Evolutionary conservation across 1,139 yeast genomes (phyloP).

Genomic region (Yamadazyma diospyri): DNA sequence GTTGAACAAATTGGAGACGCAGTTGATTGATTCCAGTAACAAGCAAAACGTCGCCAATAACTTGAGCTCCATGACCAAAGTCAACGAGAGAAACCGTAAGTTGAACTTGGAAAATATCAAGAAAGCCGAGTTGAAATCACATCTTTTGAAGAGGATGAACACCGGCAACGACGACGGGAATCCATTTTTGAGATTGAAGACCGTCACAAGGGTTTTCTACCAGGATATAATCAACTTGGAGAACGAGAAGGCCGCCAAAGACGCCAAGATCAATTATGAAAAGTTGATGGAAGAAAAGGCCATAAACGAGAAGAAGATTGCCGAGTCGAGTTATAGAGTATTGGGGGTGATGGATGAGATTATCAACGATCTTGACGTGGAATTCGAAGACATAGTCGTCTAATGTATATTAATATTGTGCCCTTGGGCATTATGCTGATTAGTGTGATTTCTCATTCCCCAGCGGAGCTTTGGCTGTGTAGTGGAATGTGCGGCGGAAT

Average conservation of each 20-base stretch:
- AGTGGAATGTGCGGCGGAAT: too few relatives aligned
- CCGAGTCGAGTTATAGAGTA: slow-evolving; percentile 40
- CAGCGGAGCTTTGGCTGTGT: too few relatives aligned
- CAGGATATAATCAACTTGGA: slow-evolving; percentile 44
- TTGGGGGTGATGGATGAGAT: slow-evolving; percentile 44
- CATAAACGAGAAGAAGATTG: slow-evolving; percentile 38
- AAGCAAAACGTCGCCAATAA: slow-evolving; percentile 20
- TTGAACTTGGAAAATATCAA: slow-evolving; percentile 75
- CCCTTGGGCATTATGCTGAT: too few relatives aligned
- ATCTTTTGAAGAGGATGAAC: slow-evolving; percentile 53
- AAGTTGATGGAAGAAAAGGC: slow-evolving; percentile 34
- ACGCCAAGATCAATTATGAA: slow-evolving; percentile 36
- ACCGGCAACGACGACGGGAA: slow-evolving; percentile 56
- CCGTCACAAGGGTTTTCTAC: slow-evolving; percentile 81
- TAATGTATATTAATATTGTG: slow-evolving; percentile 4
- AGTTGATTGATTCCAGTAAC: slow-evolving; percentile 24
- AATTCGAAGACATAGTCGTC: slow-evolving; percentile 21
- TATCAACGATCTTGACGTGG: slow-evolving; percentile 35
- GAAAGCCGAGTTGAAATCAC: slow-evolving; percentile 69
- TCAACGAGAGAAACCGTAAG: slow-evolving; percentile 79
- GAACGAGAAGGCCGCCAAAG: slow-evolving; percentile 42
- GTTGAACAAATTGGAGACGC: slow-evolving; percentile 27
- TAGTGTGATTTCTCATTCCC: background rate
- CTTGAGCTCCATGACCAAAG: slow-evolving; percentile 49
- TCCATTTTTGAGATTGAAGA: slow-evolving; percentile 87